Evolutionary conservation across 2,329 filamentous ascomycete genomes (phyloP).

Genomic region (Trichoderma sp.): DNA sequence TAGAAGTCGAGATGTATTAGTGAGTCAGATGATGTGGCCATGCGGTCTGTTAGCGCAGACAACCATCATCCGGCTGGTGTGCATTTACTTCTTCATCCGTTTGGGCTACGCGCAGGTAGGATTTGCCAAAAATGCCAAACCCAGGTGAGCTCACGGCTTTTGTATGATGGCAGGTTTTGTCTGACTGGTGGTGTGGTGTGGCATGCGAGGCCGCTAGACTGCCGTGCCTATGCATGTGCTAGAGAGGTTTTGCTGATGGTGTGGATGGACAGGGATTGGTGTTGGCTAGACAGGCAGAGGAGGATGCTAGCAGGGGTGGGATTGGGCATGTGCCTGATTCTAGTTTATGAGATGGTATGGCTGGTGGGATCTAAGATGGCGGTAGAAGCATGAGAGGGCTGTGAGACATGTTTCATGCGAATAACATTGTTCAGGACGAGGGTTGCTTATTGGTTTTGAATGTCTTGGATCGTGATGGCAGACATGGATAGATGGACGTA

Average conservation of each 20-base stretch:
- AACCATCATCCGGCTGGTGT: constrained; percentile 14
- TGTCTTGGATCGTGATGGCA: background rate
- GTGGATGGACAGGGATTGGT: constrained; percentile 3
- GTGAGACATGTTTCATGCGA: background rate
- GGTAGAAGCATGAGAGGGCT: background rate
- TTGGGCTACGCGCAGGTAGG: background rate
- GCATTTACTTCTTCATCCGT: background rate
- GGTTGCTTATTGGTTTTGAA: background rate
- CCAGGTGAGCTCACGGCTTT: background rate
- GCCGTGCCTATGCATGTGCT: constrained; percentile 7
- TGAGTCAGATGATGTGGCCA: constrained; percentile 29
- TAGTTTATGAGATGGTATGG: background rate
- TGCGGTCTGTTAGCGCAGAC: constrained; percentile 25
- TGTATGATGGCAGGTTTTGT: background rate
- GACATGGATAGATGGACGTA: background rate
- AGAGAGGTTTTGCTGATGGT: background rate
- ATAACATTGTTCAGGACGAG: background rate
- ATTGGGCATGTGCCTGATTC: constrained; percentile 16
- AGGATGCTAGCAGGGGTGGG: constrained; percentile 1
- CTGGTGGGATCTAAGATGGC: background rate
- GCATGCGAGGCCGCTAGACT: background rate
- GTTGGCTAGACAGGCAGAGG: background rate
- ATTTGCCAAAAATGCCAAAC: background rate
- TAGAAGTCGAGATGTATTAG: constrained; percentile 14
- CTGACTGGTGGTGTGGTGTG: background rate